Evolutionary conservation across 1,284 basidiomycete genomes (phyloP).

Genomic region (Ustilago nuda): DNA sequence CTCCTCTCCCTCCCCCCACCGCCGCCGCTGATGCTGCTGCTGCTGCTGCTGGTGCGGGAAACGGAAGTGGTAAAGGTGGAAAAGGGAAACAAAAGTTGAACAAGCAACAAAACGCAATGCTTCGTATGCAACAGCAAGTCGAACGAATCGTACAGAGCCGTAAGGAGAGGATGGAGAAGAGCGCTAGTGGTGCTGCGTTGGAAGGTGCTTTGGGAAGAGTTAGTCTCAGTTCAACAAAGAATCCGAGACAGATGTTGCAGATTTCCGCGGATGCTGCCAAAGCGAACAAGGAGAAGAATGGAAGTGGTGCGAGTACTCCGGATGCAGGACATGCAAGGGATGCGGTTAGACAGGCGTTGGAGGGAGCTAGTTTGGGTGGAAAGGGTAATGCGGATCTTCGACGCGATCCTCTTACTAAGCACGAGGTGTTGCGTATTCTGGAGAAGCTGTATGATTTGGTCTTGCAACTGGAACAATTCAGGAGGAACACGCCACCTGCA

Average conservation of each 20-base stretch:
- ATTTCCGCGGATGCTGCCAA: constrained; percentile 73
- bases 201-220: constrained; percentile 95
- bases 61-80: constrained; percentile 30
- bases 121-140: constrained; percentile 95
- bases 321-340: constrained; percentile 49
- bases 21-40: constrained; percentile 13
- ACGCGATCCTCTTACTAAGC: constrained; percentile 76
- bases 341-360: constrained; percentile 62
- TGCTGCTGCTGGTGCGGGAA: constrained; percentile 3
- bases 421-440: constrained; percentile 82
- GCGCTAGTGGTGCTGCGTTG: constrained; percentile 71
- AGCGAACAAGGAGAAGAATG: constrained; percentile 30
- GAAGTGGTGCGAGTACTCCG: constrained; percentile 25
- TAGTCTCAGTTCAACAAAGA: constrained; percentile 89
- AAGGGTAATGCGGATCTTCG: constrained; percentile 72
- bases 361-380: constrained; percentile 58
- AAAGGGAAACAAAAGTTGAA: constrained; percentile 58
- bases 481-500: constrained; percentile 79
- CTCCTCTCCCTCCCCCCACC: constrained; percentile 25
- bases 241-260: constrained; percentile 92
- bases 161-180: constrained; percentile 73
- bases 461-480: constrained; percentile 85
- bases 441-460: constrained; percentile 89
- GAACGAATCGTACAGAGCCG: constrained; percentile 95
- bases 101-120: constrained; percentile 87